phyloP scores from a whole-genome alignment of 768 basidiomycete species.

The Mycena venus region DNA sequence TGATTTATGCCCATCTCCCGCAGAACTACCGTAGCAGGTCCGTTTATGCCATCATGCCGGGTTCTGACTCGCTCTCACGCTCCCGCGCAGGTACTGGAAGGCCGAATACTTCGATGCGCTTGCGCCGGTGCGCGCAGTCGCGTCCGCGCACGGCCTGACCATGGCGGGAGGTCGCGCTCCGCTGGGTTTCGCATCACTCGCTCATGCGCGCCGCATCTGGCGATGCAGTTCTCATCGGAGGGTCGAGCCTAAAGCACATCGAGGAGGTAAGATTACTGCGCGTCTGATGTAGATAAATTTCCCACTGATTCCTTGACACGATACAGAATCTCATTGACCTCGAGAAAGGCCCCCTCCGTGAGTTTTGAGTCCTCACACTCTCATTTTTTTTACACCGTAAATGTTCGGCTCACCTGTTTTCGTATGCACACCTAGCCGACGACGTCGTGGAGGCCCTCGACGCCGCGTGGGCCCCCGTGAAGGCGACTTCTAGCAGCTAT shows the following conservation, averaged over 20 bases:
- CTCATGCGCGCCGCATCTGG: neutral
- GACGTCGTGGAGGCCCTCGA: slow-evolving; percentile 3
- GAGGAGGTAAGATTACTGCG: neutral
- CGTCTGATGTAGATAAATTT: neutral
- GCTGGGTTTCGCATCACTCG: slow-evolving; percentile 72
- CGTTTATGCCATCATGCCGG: too few species aligned
- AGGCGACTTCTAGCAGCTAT: neutral
- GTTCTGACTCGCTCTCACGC: too few species aligned
- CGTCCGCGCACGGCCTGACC: slow-evolving; percentile 59
- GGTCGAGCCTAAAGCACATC: neutral
- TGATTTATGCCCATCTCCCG: neutral
- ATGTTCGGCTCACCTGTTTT: too few species aligned
- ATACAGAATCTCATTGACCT: slow-evolving; percentile 41
- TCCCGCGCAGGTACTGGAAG: slow-evolving; percentile 66
- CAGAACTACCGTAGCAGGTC: neutral
- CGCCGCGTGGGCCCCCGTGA: neutral
- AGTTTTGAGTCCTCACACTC: too few species aligned
- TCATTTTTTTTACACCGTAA: neutral
- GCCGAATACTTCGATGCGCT: slow-evolving; percentile 65
- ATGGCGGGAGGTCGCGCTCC: slow-evolving; percentile 67
- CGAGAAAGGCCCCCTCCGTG: slow-evolving; percentile 42
- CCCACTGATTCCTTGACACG: neutral
- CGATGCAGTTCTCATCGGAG: slow-evolving; percentile 8
- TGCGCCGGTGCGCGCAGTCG: slow-evolving; percentile 55
- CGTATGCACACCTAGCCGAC: too few species aligned